phyloP scores from a whole-genome alignment of 2,329 filamentous ascomycete genomes.

The Pseudonectria buxi region DNA sequence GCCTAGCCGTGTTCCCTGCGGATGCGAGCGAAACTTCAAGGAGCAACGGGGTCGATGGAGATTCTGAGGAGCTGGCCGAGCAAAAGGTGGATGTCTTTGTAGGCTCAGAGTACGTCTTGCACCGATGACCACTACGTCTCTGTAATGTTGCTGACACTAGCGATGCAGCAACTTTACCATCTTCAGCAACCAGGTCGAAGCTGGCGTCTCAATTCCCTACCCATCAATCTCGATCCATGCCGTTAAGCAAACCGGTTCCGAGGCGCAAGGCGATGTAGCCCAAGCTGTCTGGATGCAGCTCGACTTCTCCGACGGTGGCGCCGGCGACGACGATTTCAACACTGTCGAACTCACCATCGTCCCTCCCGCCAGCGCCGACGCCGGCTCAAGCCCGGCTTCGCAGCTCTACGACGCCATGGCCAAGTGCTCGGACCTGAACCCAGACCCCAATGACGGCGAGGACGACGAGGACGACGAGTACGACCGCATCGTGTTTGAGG shows the following conservation, averaged over 20 bases:
- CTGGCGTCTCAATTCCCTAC: slow-evolving; percentile 65
- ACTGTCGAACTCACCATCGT: slow-evolving; percentile 63
- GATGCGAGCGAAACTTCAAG: slow-evolving; percentile 27
- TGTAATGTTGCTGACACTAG: slow-evolving; percentile 1
- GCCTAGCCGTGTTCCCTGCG: slow-evolving; percentile 47
- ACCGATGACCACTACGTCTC: background rate
- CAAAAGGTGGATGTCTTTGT: slow-evolving; percentile 51
- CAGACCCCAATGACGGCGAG: slow-evolving; percentile 56
- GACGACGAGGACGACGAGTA: slow-evolving; percentile 51
- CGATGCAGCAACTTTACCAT: slow-evolving; percentile 45
- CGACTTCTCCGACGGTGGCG: slow-evolving; percentile 52
- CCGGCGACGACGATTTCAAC: slow-evolving; percentile 57
- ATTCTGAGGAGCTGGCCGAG: slow-evolving; percentile 33
- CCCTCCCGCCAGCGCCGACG: slow-evolving; percentile 32
- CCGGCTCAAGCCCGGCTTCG: slow-evolving; percentile 19
- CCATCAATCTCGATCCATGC: slow-evolving; percentile 70
- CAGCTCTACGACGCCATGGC: slow-evolving; percentile 64
- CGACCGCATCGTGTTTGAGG: slow-evolving; percentile 52
- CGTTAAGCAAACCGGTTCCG: slow-evolving; percentile 50
- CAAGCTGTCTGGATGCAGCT: slow-evolving; percentile 62
- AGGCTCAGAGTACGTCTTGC: slow-evolving; percentile 45
- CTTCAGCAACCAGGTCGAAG: slow-evolving; percentile 51
- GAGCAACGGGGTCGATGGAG: slow-evolving; percentile 18
- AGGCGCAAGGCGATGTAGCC: slow-evolving; percentile 30
- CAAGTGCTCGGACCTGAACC: slow-evolving; percentile 68